phyloP scores from a whole-genome alignment of 2,329 filamentous ascomycete genomes.

The Microdochium paspali region DNA sequence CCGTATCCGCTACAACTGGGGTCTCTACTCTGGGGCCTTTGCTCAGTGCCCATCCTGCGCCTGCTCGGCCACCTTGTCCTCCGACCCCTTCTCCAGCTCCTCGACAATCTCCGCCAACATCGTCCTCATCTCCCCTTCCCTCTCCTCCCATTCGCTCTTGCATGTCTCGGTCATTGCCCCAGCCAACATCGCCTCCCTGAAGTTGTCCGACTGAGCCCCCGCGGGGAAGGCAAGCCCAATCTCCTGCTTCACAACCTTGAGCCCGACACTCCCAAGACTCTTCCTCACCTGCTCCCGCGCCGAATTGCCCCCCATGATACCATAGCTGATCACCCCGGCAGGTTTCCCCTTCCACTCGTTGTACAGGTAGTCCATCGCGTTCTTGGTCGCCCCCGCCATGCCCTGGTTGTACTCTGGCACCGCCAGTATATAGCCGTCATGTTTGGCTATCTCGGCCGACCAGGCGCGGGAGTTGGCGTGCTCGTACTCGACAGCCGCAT shows the following conservation, averaged over 20 bases:
- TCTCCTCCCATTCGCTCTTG: background rate
- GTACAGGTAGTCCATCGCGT: slow-evolving; percentile 52
- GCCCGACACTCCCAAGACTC: slow-evolving; percentile 17
- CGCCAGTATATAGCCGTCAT: slow-evolving; percentile 38
- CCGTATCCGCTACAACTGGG: no score
- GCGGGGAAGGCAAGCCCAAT: slow-evolving; percentile 18
- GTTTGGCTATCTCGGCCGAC: slow-evolving; percentile 29
- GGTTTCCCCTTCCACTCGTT: slow-evolving; percentile 50
- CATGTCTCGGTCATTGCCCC: background rate
- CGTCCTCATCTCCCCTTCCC: background rate
- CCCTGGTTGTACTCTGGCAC: slow-evolving; percentile 49
- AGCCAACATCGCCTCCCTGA: background rate
- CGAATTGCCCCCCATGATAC: slow-evolving; percentile 28
- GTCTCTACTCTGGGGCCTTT: no score
- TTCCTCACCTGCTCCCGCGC: slow-evolving; percentile 18
- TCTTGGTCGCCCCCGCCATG: slow-evolving; percentile 45
- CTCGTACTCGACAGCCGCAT: slow-evolving; percentile 17
- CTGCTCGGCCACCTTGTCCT: background rate
- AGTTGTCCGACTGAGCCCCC: background rate
- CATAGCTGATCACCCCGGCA: slow-evolving; percentile 43
- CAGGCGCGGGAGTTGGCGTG: slow-evolving; percentile 33
- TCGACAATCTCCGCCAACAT: background rate
- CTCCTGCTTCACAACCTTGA: slow-evolving; percentile 19
- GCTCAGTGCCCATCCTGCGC: no score
- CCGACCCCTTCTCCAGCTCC: background rate